Base-by-base conservation (phyloP, 306 rosid species). In the Prunus davidiana region DNA sequence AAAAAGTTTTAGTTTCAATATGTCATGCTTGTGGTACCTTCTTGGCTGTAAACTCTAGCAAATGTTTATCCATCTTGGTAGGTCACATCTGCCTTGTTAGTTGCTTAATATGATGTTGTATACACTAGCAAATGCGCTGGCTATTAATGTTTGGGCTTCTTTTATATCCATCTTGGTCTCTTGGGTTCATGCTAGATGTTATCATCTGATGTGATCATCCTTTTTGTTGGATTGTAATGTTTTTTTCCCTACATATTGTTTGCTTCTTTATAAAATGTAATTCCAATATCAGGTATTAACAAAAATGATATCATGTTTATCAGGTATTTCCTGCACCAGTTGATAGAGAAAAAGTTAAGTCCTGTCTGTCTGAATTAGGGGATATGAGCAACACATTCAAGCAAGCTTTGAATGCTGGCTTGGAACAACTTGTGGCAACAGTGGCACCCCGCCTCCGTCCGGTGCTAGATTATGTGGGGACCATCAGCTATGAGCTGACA, bases 281-380 rank as follows among this genome's bases (percentile, higher is more conserved):
- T 41, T 72, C 22, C 60, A 34, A 24, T 41, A 14, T 34, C 9
- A 13, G 30, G 16, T 32, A 74, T 71, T 11, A 12, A 67, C 79
- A 45, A 61, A 55, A 71, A 56, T 81, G 75, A 47, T 38, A 75
- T 72, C 19, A 34, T 60, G 22, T 56, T 63, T 71, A 11, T 72
- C 84, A 95, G 98, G 89, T 87, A 58, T 92, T 95, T 78, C 93
- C 97, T 24, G 87, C 96, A 0, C 90, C 93, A 28, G 88, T 84
- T 52, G 97, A 92, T 51, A 88, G 96, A 73, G 98, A 95, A 80
- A 94, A 73, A 79, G 90, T 95, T 28, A 95, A 95, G 82, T 95
- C 98, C 64, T 95, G 98, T 84, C 79, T 92, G 87, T 88, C 98
- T 47, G 97, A 95, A 82, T 76, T 95, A 78, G 93, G 90, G 64